Conservation (phyloP, 1,139 yeast species). For the Blastobotrys capitulatus region DNA sequence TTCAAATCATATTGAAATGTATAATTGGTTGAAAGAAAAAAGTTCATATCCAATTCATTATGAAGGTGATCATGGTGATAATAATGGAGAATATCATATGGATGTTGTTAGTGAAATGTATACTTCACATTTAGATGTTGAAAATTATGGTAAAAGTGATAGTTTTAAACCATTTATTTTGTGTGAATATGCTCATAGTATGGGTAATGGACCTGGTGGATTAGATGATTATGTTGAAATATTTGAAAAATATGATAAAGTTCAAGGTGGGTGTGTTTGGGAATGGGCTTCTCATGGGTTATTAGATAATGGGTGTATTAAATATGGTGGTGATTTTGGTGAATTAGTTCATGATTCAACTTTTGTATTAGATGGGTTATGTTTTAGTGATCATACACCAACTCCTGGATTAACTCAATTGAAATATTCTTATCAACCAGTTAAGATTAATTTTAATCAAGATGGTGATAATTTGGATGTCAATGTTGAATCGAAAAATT, state of each 20-base stretch:
- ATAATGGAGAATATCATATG: slow-evolving; percentile 7
- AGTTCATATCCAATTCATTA: slow-evolving; percentile 34
- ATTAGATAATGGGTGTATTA: slow-evolving; percentile 4
- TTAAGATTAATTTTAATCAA: slow-evolving; percentile 12
- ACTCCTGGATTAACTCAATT: slow-evolving; percentile 35
- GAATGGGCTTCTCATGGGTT: slow-evolving; percentile 40
- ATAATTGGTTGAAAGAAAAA: slow-evolving; percentile 24
- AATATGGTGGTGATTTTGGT: slow-evolving; percentile 38
- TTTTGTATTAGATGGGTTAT: slow-evolving; percentile 36
- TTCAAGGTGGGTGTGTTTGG: slow-evolving; percentile 39
- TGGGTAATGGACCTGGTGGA: slow-evolving; percentile 39
- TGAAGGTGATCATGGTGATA: slow-evolving; percentile 22
- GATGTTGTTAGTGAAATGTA: slow-evolving; percentile 37
- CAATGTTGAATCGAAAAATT: slow-evolving; percentile 8
- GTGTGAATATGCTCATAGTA: slow-evolving; percentile 38
- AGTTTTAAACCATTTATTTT: slow-evolving; percentile 31
- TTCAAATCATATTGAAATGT: slow-evolving; percentile 33
- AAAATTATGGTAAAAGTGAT: slow-evolving; percentile 22
- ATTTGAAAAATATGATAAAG: slow-evolving; percentile 29
- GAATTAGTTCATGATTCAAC: slow-evolving; percentile 35
- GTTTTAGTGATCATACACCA: slow-evolving; percentile 33
- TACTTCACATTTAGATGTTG: slow-evolving; percentile 26
- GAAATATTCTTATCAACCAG: slow-evolving; percentile 34
- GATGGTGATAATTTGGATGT: not conserved
- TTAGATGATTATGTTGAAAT: slow-evolving; percentile 33